A percentile compares a stretch with the other conserved stretches of the same genome.
Conservation (phyloP, 2,329 filamentous ascomycete genomes). For the Monosporascus ibericus region DNA sequence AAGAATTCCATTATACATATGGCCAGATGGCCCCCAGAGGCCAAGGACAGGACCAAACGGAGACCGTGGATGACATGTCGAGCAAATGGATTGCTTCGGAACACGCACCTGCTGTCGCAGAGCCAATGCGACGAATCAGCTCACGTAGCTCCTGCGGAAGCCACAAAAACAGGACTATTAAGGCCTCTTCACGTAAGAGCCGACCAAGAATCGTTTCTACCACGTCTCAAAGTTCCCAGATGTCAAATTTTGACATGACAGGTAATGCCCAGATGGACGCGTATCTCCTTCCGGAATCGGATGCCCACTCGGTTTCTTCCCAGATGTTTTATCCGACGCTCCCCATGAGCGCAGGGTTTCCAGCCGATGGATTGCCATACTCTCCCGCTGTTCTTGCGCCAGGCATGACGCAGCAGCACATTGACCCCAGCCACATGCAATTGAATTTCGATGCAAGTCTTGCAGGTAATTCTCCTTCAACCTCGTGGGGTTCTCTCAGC, state of each 20-base stretch:
- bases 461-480: slow-evolving; percentile 43
- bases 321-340: slow-evolving; percentile 47
- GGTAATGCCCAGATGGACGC: slow-evolving; percentile 48
- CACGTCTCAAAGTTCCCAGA: slow-evolving; percentile 40
- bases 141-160: slow-evolving; percentile 39
- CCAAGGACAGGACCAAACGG: slow-evolving; percentile 37
- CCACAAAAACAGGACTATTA: slow-evolving; percentile 38
- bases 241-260: slow-evolving; percentile 47
- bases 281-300: slow-evolving; percentile 45
- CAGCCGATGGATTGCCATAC: slow-evolving; percentile 37
- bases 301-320: slow-evolving; percentile 39
- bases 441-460: slow-evolving; percentile 46
- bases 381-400: slow-evolving; percentile 33
- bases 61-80: slow-evolving; percentile 40
- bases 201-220: slow-evolving; percentile 40
- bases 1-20: slow-evolving; percentile 50
- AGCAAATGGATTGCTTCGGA: slow-evolving; percentile 40
- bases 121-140: slow-evolving; percentile 39
- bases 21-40: slow-evolving; percentile 49
- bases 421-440: slow-evolving; percentile 51
- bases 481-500: slow-evolving; percentile 46
- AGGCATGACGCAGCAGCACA: slow-evolving; percentile 45
- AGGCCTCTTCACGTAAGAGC: slow-evolving; percentile 35
- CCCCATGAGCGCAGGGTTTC: slow-evolving; percentile 37
- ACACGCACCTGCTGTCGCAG: slow-evolving; percentile 30